These are phyloP conservation scores for Marasmius oreades DNA, from an alignment of 1,284 basidiomycete species.

Conservation along the genomic window DNA sequence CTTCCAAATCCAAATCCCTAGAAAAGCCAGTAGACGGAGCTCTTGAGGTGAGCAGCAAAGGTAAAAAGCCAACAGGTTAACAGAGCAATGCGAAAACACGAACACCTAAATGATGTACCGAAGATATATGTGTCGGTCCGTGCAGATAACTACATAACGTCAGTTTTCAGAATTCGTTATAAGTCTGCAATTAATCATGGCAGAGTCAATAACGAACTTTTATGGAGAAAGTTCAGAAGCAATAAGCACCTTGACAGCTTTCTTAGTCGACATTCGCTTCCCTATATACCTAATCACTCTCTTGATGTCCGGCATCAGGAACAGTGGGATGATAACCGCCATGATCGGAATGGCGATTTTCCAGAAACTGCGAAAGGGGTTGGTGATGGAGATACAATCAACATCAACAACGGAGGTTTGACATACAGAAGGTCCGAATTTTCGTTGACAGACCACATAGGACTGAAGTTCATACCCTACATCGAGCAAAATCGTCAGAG, in stretches of 20 bases:
- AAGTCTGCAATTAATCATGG: not conserved
- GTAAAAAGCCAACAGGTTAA: too few relatives aligned
- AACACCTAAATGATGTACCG: too few relatives aligned
- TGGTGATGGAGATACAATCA: not conserved
- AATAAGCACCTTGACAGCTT: slow-evolving; percentile 24
- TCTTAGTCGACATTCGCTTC: slow-evolving; percentile 33
- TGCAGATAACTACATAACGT: not conserved
- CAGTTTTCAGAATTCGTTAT: not conserved
- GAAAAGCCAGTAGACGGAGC: too few relatives aligned
- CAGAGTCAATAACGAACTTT: not conserved
- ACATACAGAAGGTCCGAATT: slow-evolving; percentile 52
- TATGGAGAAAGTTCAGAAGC: not conserved
- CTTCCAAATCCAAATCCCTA: too few relatives aligned
- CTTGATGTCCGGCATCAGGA: slow-evolving; percentile 51
- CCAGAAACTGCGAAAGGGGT: slow-evolving; percentile 53
- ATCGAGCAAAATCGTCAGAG: not conserved
- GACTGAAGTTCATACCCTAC: slow-evolving; percentile 67
- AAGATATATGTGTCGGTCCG: not conserved
- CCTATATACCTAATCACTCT: slow-evolving; percentile 40
- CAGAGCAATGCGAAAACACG: too few relatives aligned
- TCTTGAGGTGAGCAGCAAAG: too few relatives aligned
- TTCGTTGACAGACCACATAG: slow-evolving; percentile 46
- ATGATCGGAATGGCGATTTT: slow-evolving; percentile 60
- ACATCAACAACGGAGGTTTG: not conserved
- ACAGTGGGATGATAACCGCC: slow-evolving; percentile 49